Conservation (phyloP, 225 moss, liverwort and hornwort species). For the Bryoerythrophyllum caledonicum region DNA sequence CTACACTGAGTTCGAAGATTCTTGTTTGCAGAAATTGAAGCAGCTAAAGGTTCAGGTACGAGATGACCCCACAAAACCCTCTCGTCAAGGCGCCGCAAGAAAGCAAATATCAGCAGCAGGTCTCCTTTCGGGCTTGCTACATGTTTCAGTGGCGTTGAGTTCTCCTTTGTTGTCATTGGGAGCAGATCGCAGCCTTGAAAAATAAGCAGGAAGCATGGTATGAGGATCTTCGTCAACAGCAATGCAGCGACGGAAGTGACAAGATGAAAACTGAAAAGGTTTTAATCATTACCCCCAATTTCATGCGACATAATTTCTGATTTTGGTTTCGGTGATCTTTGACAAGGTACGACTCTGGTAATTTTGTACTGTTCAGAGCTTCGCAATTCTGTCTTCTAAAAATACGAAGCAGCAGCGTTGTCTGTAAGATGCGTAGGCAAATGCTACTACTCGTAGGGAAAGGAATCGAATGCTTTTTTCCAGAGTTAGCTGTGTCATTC, state of each 20-base stretch:
- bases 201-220: slow-evolving; percentile 75
- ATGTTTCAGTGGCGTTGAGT: slow-evolving; percentile 76
- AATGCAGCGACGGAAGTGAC: slow-evolving; percentile 49
- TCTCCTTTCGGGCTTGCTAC: slow-evolving; percentile 67
- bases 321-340: neutral
- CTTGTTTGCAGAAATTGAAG: slow-evolving; percentile 65
- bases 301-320: neutral
- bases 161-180: slow-evolving; percentile 73
- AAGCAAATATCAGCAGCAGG: slow-evolving; percentile 63
- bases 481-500: neutral
- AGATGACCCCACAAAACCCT: slow-evolving; percentile 55
- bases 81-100: slow-evolving; percentile 63
- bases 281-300: slow-evolving; percentile 4
- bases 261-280: slow-evolving; percentile 84
- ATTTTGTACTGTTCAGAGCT: neutral
- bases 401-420: neutral
- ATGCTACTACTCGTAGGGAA: slow-evolving; percentile 1
- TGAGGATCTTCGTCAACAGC: slow-evolving; percentile 50
- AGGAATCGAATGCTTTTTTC: neutral
- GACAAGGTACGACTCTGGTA: neutral
- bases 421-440: neutral
- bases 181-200: slow-evolving; percentile 68
- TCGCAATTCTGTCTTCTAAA: neutral
- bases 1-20: slow-evolving; percentile 48
- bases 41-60: slow-evolving; percentile 89